phyloP scores from a whole-genome alignment of 1,139 yeast species.

The Sporopachydermia cereana region DNA sequence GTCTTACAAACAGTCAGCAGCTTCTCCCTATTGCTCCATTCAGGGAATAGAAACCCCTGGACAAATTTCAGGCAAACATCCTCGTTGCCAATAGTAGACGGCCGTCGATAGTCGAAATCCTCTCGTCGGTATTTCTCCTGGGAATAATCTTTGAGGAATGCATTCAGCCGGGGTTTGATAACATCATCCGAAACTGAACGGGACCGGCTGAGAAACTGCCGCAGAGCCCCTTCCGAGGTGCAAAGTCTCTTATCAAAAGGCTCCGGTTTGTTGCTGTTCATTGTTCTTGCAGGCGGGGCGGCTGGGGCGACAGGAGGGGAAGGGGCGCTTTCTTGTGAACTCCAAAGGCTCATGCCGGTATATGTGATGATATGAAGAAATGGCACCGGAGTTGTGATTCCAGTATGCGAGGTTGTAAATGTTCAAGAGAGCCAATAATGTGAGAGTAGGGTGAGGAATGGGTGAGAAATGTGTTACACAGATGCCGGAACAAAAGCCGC shows the following conservation, averaged over 20 bases:
- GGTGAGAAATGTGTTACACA: too few species aligned
- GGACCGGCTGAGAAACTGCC: slow-evolving; percentile 1
- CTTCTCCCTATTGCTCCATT: slow-evolving; percentile 22
- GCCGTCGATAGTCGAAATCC: slow-evolving; percentile 1
- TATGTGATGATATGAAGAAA: too few species aligned
- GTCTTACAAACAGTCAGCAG: slow-evolving; percentile 20
- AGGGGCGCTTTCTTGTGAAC: too few species aligned
- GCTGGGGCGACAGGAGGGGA: too few species aligned
- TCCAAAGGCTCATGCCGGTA: too few species aligned
- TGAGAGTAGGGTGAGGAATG: too few species aligned
- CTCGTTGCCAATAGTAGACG: not conserved
- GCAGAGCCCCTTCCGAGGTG: not conserved
- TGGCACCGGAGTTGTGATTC: too few species aligned
- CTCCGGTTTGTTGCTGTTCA: not conserved
- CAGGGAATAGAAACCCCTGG: slow-evolving; percentile 18
- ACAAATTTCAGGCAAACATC: not conserved
- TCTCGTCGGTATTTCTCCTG: not conserved
- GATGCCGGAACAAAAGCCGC: too few species aligned
- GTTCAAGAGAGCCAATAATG: too few species aligned
- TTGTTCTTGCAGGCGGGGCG: not conserved
- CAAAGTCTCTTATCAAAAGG: not conserved
- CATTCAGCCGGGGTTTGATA: not conserved
- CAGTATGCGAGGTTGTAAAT: too few species aligned
- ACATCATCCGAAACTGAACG: not conserved
- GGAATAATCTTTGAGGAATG: not conserved